These are phyloP conservation scores for Aphanomyces invadans DNA, from an alignment of 352 stramenopile species.

Conservation along the genomic window DNA sequence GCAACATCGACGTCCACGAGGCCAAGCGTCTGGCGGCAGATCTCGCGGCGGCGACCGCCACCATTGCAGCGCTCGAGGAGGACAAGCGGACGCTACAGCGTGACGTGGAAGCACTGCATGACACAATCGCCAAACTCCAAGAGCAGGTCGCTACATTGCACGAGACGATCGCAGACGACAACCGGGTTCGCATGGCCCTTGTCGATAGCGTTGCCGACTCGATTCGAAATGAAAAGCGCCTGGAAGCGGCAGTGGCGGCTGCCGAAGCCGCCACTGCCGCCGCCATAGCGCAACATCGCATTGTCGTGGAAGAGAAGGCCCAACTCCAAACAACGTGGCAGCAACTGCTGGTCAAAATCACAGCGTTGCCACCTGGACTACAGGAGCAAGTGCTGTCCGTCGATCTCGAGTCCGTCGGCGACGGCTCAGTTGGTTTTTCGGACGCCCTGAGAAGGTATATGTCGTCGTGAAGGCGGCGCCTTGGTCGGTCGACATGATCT, in stretches of 20 bases:
- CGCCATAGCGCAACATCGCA: conserved; percentile 3
- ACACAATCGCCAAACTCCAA: conserved; percentile 35
- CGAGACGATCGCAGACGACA: conserved; percentile 43
- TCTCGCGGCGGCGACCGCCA: conserved; percentile 29
- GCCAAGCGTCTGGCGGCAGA: conserved; percentile 45
- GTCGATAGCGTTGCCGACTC: conserved; percentile 70
- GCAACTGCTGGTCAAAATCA: conserved; percentile 70
- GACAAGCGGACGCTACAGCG: conserved; percentile 43
- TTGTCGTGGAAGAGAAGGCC: conserved; percentile 49
- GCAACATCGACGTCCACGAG: conserved; percentile 60
- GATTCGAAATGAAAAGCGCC: conserved; percentile 49
- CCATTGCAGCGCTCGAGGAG: conserved; percentile 40
- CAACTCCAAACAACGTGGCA: conserved; percentile 73
- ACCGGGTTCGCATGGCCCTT: conserved; percentile 56
- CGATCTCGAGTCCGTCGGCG: too few species aligned
- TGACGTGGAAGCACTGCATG: conserved; percentile 30
- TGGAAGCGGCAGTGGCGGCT: conserved; percentile 28
- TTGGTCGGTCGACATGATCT: too few species aligned
- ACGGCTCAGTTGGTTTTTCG: conserved; percentile 60
- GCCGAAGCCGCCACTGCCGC: neutral
- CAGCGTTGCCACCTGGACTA: conserved; percentile 48
- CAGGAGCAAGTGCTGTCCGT: conserved; percentile 64
- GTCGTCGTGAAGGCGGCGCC: conserved; percentile 14
- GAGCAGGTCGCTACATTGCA: conserved; percentile 50
- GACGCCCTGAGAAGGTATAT: conserved; percentile 70